phyloP scores from a whole-genome alignment of 768 basidiomycete genomes.

The Sporobolomyces roseus region DNA sequence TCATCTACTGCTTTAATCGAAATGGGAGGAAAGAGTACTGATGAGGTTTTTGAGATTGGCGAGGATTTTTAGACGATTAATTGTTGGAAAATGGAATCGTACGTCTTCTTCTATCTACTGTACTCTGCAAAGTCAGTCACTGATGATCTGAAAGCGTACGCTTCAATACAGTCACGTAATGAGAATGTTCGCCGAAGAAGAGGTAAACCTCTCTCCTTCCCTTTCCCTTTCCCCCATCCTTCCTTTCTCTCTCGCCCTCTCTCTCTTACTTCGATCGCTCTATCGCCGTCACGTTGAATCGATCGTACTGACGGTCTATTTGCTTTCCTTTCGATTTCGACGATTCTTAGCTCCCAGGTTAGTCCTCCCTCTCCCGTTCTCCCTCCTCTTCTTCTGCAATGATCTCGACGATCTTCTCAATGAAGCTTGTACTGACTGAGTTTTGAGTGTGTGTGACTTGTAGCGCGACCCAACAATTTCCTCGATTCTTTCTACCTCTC shows the following conservation, averaged over 20 bases:
- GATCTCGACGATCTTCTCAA: too few species aligned
- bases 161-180: constrained; percentile 20
- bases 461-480: constrained; percentile 41
- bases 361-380: too few species aligned
- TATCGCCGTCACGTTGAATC: too few species aligned
- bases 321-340: not conserved
- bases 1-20: too few species aligned
- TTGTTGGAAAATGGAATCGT: constrained; percentile 44
- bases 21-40: not conserved
- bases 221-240: too few species aligned
- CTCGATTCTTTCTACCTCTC: constrained; percentile 42
- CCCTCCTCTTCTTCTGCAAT: too few species aligned
- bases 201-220: constrained; percentile 25
- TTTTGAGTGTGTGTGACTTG: not conserved
- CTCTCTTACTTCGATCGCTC: not conserved
- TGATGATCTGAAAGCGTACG: not conserved
- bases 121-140: too few species aligned
- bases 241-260: not conserved
- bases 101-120: not conserved
- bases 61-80: constrained; percentile 31
- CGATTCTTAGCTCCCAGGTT: not conserved
- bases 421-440: not conserved
- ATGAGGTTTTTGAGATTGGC: not conserved
- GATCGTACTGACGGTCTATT: too few species aligned
- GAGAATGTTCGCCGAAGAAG: constrained; percentile 39